Evolutionary conservation across 352 stramenopile genomes (phyloP), one percentile per base, ranked within the genome.

Genomic region (Pilasporangium apinafurcum): DNA sequence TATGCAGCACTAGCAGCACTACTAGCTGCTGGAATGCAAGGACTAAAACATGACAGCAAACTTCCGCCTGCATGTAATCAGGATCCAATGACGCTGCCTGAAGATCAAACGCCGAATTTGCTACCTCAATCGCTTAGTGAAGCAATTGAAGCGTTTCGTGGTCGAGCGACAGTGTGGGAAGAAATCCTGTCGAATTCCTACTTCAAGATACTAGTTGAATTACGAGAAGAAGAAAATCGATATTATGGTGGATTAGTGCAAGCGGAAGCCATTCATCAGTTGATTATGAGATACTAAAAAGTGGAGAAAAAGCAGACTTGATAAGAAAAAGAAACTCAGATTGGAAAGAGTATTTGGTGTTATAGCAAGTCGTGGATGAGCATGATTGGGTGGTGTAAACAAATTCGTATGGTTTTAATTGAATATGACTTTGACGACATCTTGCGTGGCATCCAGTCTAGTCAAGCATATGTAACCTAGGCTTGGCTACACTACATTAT

Each of bases 1-100:
- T 64, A 68, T 27, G n/a, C 64, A 16, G 45, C 59, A 1, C 20
- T 68, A 2, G 59, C 53, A 12, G 44, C 49, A 13, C 37, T 68
- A 20, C 22, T 68, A 3, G 53, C 59, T 0, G 54, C 49, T 8
- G 59, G 49, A 0, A 64, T 64, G 41, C 37, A 21, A 12, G 59
- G 59, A 0, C 12, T 64, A 2, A 18, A 57, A 7, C 18, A 37
- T 0, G 21, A 43, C 7, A 16, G 48, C 1, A 13, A 1, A 25
- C 41, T 68, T 0, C 53, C 53, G 26, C 16, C 22, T 17, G 17
- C 46, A 14, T 35, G 42, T 10, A 29, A 13, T 1, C 5, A 37
- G 8, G 53, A 68, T 22, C 59, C 59, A 22, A 37, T 43, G 9
- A 40, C 33, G 22, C 34, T 62, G 24, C 6, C 21, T 0, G 38